Evolutionary conservation across 768 basidiomycete species (phyloP).

Genomic region (Russula sp.): DNA sequence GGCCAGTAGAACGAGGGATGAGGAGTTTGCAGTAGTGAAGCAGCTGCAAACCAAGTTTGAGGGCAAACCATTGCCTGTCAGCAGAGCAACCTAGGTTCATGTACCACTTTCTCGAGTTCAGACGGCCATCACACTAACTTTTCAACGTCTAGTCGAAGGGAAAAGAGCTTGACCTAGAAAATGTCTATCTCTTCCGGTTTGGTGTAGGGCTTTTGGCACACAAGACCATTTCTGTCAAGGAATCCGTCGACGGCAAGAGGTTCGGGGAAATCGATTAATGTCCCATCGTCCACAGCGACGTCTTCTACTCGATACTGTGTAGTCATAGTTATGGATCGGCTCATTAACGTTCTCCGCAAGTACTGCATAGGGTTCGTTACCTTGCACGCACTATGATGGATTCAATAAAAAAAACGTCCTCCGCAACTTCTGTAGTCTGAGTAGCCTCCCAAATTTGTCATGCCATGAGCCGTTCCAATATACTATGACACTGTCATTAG

Average conservation of each 20-base stretch:
- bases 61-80: no score
- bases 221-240: not conserved
- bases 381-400: no score
- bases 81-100: conserved; percentile 1
- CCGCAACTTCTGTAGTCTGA: not conserved
- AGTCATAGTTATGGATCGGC: not conserved
- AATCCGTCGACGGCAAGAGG: not conserved
- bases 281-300: not conserved
- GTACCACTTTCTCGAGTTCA: not conserved
- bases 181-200: not conserved
- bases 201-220: not conserved
- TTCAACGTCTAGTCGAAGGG: not conserved
- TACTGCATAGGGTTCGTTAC: no score
- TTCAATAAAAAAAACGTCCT: not conserved
- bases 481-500: not conserved
- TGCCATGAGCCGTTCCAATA: not conserved
- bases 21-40: not conserved
- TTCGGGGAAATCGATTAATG: not conserved
- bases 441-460: not conserved
- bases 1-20: not conserved
- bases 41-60: not conserved
- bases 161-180: not conserved
- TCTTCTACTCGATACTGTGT: not conserved
- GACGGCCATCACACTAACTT: no score
- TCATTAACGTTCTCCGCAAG: no score